Conservation (phyloP, 805 yeast species). For the Metschnikowia cubensis region DNA sequence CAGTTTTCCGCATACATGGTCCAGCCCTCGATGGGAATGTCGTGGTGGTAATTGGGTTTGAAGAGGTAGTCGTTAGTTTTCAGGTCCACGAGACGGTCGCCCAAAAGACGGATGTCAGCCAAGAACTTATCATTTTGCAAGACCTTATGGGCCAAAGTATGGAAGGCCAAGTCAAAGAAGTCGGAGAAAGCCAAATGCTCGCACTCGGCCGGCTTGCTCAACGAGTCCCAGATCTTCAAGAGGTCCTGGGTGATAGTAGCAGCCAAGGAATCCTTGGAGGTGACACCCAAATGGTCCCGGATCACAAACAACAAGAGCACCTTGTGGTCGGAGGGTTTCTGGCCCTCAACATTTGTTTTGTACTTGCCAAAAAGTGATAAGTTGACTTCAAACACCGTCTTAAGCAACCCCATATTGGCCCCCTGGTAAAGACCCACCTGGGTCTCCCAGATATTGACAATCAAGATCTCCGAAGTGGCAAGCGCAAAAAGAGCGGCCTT, state of each 20-base stretch:
- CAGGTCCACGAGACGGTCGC: constrained; percentile 51
- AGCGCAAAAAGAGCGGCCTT: constrained; percentile 94
- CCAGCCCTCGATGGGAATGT: constrained; percentile 96
- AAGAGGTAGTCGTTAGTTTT: constrained; percentile 44
- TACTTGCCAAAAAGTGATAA: constrained; percentile 70
- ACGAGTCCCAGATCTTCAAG: constrained; percentile 68
- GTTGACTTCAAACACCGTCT: constrained; percentile 95
- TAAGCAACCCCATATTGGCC: constrained; percentile 91
- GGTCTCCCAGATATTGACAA: constrained; percentile 94
- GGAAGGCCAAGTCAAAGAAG: constrained; percentile 81
- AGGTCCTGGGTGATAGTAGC: constrained; percentile 69
- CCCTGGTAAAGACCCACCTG: constrained; percentile 97
- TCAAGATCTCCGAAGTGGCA: constrained; percentile 84
- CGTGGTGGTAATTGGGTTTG: constrained; percentile 70
- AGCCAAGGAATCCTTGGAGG: constrained; percentile 72
- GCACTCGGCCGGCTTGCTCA: constrained; percentile 69
- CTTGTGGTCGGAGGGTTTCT: constrained; percentile 43
- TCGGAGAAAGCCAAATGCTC: constrained; percentile 56
- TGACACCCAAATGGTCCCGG: constrained; percentile 85
- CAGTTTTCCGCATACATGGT: constrained; percentile 82
- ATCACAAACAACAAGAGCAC: constrained; percentile 80
- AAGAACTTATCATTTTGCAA: constrained; percentile 71
- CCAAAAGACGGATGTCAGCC: constrained; percentile 56
- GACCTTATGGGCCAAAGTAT: constrained; percentile 79
- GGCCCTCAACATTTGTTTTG: constrained; percentile 20